Percentiles rank a stretch among this genome's conserved stretches.
These are phyloP conservation scores for Pythium oligandrum DNA, from an alignment of 352 stramenopile genomes.

Conservation along the genomic window DNA sequence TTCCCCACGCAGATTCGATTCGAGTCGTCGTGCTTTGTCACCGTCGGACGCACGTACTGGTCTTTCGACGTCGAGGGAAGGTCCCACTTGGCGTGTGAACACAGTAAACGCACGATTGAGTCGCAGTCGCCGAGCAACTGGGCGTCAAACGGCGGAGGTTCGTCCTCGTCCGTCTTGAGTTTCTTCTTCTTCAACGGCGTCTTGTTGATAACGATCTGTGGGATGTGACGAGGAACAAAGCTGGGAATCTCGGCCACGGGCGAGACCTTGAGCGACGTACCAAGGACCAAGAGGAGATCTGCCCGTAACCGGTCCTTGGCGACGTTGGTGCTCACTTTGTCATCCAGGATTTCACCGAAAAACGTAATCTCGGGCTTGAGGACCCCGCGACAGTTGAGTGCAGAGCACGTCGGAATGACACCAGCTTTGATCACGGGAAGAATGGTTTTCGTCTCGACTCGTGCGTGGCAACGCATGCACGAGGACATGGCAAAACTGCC, in stretches of 20 bases:
- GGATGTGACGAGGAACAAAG: constrained; percentile 76
- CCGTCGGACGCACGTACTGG: not conserved
- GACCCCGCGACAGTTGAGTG: constrained; percentile 84
- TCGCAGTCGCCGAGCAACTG: constrained; percentile 81
- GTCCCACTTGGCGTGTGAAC: constrained; percentile 45
- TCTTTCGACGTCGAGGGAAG: constrained; percentile 1
- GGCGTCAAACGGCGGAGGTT: constrained; percentile 72
- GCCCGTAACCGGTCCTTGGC: constrained; percentile 71
- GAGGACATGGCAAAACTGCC: constrained; percentile 88
- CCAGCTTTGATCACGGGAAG: constrained; percentile 75
- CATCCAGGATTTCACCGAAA: constrained; percentile 92
- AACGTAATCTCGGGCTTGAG: constrained; percentile 98
- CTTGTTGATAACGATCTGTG: constrained; percentile 89
- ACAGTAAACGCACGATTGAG: constrained; percentile 66
- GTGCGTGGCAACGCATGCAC: constrained; percentile 87
- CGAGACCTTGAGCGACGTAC: constrained; percentile 95
- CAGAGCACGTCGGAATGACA: constrained; percentile 63
- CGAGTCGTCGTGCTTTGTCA: constrained; percentile 25
- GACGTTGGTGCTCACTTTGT: constrained; percentile 82
- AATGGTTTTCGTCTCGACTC: constrained; percentile 39
- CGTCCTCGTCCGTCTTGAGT: constrained; percentile 27
- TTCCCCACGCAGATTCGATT: constrained; percentile 37
- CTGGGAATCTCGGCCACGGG: constrained; percentile 91
- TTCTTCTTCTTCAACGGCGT: constrained; percentile 80
- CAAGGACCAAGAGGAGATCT: constrained; percentile 97